Conservation (phyloP, 1,284 basidiomycete genomes). For the Lignosus rhinocerotis region DNA sequence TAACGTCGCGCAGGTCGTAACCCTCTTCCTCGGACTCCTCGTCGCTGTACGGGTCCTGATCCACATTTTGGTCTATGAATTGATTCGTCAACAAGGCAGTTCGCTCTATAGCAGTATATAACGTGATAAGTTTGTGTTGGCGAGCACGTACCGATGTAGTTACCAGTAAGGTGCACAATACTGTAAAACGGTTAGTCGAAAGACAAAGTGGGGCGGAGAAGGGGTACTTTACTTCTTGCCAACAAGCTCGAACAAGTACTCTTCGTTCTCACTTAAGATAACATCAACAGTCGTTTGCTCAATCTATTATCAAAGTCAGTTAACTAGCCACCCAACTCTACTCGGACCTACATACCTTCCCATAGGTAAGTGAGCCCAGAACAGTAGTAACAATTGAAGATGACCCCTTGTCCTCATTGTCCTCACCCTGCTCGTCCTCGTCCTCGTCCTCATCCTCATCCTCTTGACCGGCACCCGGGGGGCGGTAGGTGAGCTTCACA, state of each 20-base stretch:
- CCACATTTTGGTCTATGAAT: conserved; percentile 49
- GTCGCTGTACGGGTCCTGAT: conserved; percentile 51
- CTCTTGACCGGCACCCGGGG: conserved; percentile 44
- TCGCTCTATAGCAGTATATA: too few relatives aligned
- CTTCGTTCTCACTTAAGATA: conserved; percentile 72
- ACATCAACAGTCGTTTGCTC: conserved; percentile 82
- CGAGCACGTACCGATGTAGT: conserved; percentile 73
- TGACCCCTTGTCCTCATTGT: conserved; percentile 32
- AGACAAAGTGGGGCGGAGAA: conserved; percentile 3
- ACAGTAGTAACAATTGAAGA: conserved; percentile 44
- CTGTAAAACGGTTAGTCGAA: conserved; percentile 39
- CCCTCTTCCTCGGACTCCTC: conserved; percentile 50
- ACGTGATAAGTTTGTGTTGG: too few relatives aligned
- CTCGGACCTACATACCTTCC: conserved; percentile 52
- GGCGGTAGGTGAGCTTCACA: conserved; percentile 75
- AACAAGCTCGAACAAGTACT: conserved; percentile 69
- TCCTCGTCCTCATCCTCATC: conserved; percentile 53
- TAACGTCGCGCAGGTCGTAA: conserved; percentile 68
- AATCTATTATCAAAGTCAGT: conserved; percentile 45
- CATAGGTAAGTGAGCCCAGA: conserved; percentile 71
- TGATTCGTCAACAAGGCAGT: conserved; percentile 4
- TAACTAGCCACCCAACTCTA: neutral
- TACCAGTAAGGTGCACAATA: conserved; percentile 84
- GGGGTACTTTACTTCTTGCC: conserved; percentile 75
- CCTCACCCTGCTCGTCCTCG: conserved; percentile 40